These are phyloP conservation scores for Phialemoniopsis sp. DNA, from an alignment of 2,329 filamentous ascomycete genomes.

Conservation along the genomic window DNA sequence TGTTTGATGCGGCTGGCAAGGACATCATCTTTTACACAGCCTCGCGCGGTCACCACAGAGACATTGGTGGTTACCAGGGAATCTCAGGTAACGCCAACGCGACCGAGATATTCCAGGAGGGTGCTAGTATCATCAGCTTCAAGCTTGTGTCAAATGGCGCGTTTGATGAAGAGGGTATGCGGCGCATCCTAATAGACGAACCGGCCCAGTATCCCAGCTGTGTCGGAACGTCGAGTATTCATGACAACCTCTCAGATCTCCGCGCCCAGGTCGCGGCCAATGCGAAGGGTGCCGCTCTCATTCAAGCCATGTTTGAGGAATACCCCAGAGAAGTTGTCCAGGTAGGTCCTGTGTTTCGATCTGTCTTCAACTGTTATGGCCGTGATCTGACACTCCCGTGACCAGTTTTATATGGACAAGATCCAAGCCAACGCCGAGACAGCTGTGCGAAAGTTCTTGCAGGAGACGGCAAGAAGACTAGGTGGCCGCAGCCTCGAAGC, in stretches of 20 bases:
- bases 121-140: slow-evolving; percentile 29
- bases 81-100: slow-evolving; percentile 21
- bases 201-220: slow-evolving; percentile 28
- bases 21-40: slow-evolving; percentile 31
- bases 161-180: slow-evolving; percentile 14
- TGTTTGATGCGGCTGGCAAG: slow-evolving; percentile 42
- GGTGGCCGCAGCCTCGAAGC: slow-evolving; percentile 29
- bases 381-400: not conserved
- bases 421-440: slow-evolving; percentile 34
- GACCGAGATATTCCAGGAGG: slow-evolving; percentile 36
- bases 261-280: slow-evolving; percentile 39
- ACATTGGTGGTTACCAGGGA: slow-evolving; percentile 20
- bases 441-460: slow-evolving; percentile 22
- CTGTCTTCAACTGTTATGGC: no score
- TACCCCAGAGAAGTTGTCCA: slow-evolving; percentile 23
- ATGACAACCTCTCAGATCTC: slow-evolving; percentile 36
- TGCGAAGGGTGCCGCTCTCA: slow-evolving; percentile 26
- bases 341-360: no score
- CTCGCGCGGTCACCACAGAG: slow-evolving; percentile 31
- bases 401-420: slow-evolving; percentile 27
- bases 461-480: slow-evolving; percentile 28
- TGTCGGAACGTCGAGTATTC: slow-evolving; percentile 25
- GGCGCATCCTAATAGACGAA: slow-evolving; percentile 5
- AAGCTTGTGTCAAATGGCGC: slow-evolving; percentile 27
- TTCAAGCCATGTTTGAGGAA: slow-evolving; percentile 23